Evolutionary conservation across 73 alveolate species (phyloP).

Genomic region (Breviolum minutum): DNA sequence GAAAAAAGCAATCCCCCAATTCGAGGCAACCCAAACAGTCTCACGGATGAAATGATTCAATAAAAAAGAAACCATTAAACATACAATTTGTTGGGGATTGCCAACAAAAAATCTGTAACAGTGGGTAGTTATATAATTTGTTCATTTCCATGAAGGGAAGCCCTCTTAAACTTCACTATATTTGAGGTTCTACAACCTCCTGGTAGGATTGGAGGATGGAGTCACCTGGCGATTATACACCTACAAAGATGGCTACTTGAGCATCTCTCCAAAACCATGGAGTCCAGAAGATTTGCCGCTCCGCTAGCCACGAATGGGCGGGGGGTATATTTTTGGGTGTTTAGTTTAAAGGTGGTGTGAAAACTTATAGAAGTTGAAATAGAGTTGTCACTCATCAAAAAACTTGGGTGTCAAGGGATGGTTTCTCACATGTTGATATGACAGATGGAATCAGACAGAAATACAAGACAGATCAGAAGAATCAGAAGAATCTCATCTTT

Average conservation of each 20-base stretch:
- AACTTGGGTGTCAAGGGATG: not conserved
- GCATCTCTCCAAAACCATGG: constrained; percentile 81
- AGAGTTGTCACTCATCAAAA: too few species aligned
- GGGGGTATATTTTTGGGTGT: not conserved
- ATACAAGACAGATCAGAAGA: too few species aligned
- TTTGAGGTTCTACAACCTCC: constrained; percentile 75
- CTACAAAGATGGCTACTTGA: constrained; percentile 67
- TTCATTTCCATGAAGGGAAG: not conserved
- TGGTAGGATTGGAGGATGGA: constrained; percentile 67
- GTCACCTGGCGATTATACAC: constrained; percentile 86
- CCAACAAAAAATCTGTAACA: too few species aligned
- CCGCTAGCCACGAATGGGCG: not conserved
- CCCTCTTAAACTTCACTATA: not conserved
- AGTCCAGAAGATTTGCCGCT: constrained; percentile 24
- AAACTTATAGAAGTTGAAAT: not conserved
- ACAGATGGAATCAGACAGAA: too few species aligned
- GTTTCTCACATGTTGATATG: too few species aligned
- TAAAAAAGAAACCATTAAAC: too few species aligned
- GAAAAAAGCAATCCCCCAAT: too few species aligned
- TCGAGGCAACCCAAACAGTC: too few species aligned
- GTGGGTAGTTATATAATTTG: too few species aligned
- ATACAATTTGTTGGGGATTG: too few species aligned
- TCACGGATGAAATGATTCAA: too few species aligned
- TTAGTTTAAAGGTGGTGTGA: not conserved
- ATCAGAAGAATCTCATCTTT: too few species aligned